Conservation (phyloP, 805 yeast species). For the Wickerhamiella nectarea region DNA sequence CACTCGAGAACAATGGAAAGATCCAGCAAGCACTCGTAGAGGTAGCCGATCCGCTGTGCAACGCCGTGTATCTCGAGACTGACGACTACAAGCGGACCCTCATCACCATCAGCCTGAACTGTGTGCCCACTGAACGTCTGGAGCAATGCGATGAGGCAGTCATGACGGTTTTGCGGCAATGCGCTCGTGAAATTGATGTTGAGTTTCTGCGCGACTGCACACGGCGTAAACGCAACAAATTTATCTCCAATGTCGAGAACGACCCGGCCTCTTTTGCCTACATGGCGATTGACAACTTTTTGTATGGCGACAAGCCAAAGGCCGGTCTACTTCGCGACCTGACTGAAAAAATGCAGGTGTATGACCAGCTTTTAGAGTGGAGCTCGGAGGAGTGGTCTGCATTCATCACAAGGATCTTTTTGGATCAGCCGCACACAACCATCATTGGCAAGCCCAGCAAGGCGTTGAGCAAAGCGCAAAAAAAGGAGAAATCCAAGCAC, state of each 20-base stretch:
- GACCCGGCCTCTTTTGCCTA: conserved; percentile 47
- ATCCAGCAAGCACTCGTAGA: conserved; percentile 63
- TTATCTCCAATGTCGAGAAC: conserved; percentile 29
- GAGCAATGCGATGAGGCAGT: conserved; percentile 40
- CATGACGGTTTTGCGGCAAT: conserved; percentile 35
- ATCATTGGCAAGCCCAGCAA: conserved; percentile 63
- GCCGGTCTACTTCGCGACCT: conserved; percentile 46
- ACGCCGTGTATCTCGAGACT: conserved; percentile 52
- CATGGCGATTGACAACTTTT: conserved; percentile 60
- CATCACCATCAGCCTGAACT: conserved; percentile 42
- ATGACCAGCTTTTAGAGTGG: conserved; percentile 49
- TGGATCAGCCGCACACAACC: conserved; percentile 49
- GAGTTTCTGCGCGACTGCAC: conserved; percentile 52
- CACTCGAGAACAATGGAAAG: conserved; percentile 65
- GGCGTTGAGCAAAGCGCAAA: conserved; percentile 38
- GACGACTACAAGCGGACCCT: conserved; percentile 58
- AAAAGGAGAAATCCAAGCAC: conserved; percentile 37
- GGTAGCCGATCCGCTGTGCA: conserved; percentile 67
- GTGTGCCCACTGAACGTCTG: conserved; percentile 62
- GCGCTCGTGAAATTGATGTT: conserved; percentile 43
- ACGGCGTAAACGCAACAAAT: conserved; percentile 49
- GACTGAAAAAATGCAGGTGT: conserved; percentile 45
- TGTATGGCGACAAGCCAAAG: conserved; percentile 51
- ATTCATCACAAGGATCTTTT: conserved; percentile 38
- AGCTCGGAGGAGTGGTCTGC: conserved; percentile 50